Evolutionary conservation across 495 filamentous ascomycete species (phyloP).

Genomic region (Hypoxylon lenormandii): DNA sequence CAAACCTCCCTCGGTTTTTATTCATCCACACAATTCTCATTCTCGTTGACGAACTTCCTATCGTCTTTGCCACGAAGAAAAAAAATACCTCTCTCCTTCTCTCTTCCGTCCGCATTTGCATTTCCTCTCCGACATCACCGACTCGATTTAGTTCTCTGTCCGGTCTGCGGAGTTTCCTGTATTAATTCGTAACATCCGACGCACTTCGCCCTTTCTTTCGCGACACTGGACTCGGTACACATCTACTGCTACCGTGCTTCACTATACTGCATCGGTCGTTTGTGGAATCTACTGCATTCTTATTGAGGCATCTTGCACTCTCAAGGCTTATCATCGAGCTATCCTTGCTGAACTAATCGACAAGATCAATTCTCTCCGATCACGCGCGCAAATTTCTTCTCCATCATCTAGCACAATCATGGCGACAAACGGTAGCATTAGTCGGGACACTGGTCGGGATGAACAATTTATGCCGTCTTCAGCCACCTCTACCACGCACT

Average conservation of each 20-base stretch:
- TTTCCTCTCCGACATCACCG: conserved; percentile 1
- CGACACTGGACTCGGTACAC: conserved; percentile 21
- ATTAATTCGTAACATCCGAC: conserved; percentile 19
- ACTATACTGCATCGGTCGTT: conserved; percentile 20
- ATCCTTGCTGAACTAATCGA: conserved; percentile 24
- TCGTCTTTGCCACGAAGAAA: conserved; percentile 6
- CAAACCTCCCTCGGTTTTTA: conserved; percentile 39
- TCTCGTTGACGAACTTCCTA: conserved; percentile 12
- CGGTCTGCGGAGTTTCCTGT: conserved; percentile 6
- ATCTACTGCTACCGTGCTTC: conserved; percentile 8
- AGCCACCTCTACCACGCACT: conserved; percentile 37
- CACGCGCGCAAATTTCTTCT: conserved; percentile 37
- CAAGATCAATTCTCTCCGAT: conserved; percentile 21
- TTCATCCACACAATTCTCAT: conserved; percentile 33
- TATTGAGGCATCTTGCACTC: conserved; percentile 15
- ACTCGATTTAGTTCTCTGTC: conserved; percentile 30
- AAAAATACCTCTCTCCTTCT: conserved; percentile 12
- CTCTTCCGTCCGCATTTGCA: background rate
- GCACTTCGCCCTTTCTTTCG: conserved; percentile 15
- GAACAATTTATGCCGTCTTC: conserved; percentile 52
- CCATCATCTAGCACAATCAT: conserved; percentile 53
- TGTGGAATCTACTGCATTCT: conserved; percentile 21
- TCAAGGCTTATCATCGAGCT: conserved; percentile 16
- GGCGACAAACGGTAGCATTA: conserved; percentile 63
- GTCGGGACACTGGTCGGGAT: conserved; percentile 52